These are phyloP conservation scores for Ustilago curta DNA, from an alignment of 1,284 basidiomycete species.

Conservation along the genomic window DNA sequence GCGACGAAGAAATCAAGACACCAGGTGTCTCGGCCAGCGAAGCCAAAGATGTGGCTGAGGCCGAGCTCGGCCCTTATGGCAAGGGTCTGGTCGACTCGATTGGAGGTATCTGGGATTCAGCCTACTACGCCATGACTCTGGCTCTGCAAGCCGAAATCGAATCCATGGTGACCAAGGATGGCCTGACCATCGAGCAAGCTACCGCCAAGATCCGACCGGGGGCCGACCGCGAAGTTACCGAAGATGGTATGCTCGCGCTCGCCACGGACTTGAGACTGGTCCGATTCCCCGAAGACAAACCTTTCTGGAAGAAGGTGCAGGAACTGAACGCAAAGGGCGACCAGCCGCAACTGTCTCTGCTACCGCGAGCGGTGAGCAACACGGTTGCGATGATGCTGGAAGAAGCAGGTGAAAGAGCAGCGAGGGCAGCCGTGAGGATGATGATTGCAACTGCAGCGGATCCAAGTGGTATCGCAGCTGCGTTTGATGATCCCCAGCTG, in stretches of 20 bases:
- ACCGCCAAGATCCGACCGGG: constrained; percentile 41
- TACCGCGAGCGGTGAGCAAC: constrained; percentile 31
- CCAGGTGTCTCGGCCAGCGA: constrained; percentile 19
- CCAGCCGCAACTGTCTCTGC: constrained; percentile 41
- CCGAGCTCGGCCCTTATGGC: constrained; percentile 61
- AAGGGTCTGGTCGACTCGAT: constrained; percentile 70
- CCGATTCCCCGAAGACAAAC: constrained; percentile 57
- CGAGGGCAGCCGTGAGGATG: constrained; percentile 42
- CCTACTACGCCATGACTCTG: constrained; percentile 63
- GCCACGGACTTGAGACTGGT: constrained; percentile 57
- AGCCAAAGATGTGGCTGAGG: neutral
- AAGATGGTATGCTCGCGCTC: constrained; percentile 40
- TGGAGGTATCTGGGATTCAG: constrained; percentile 70
- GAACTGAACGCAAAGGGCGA: constrained; percentile 54
- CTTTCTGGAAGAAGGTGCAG: constrained; percentile 55
- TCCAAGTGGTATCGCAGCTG: constrained; percentile 44
- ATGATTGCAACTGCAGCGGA: constrained; percentile 46
- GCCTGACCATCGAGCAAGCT: constrained; percentile 55
- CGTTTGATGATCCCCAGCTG: constrained; percentile 46
- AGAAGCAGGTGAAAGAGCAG: constrained; percentile 43
- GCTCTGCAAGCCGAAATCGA: constrained; percentile 50
- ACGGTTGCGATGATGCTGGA: constrained; percentile 41
- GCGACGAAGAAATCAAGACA: constrained; percentile 26
- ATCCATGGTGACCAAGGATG: constrained; percentile 32
- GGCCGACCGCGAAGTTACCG: constrained; percentile 34